phyloP scores from a whole-genome alignment of 2,329 filamentous ascomycete genomes.

The Hansfordia pulvinata region DNA sequence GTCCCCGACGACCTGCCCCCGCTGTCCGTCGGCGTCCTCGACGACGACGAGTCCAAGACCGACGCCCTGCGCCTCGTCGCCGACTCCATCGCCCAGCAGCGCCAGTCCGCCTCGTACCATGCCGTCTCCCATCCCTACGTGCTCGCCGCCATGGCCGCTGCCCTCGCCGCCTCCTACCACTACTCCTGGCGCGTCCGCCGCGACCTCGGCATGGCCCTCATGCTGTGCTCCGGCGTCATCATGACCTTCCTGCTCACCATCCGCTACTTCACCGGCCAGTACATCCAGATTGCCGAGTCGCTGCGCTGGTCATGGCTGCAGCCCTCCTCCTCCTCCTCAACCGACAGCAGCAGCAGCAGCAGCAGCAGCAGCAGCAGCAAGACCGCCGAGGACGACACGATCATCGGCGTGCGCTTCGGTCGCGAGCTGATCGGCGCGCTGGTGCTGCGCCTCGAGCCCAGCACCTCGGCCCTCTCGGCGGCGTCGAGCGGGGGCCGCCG shows the following conservation, averaged over 20 bases:
- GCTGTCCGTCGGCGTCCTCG: conserved; percentile 46
- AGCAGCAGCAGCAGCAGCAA: conserved; percentile 9
- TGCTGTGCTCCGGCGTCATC: conserved; percentile 44
- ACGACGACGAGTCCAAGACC: conserved; percentile 43
- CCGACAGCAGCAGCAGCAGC: conserved; percentile 20
- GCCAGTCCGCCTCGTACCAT: conserved; percentile 48
- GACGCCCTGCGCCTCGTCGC: conserved; percentile 61
- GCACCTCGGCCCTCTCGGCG: conserved; percentile 5
- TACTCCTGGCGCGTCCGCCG: conserved; percentile 27
- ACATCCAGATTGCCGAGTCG: conserved; percentile 47
- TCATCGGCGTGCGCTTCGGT: conserved; percentile 56
- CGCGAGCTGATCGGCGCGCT: conserved; percentile 57
- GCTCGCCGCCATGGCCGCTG: conserved; percentile 29
- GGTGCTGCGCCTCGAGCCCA: conserved; percentile 50
- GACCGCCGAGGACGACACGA: conserved; percentile 34
- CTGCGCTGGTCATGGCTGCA: conserved; percentile 50
- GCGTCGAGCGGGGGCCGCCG: conserved; percentile 2
- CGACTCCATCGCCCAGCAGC: conserved; percentile 73
- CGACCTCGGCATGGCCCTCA: conserved; percentile 41
- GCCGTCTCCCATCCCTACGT: conserved; percentile 50
- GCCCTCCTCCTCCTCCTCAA: conserved; percentile 13
- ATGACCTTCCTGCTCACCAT: conserved; percentile 51
- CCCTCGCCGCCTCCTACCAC: conserved; percentile 30
- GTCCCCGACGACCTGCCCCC: conserved; percentile 43
- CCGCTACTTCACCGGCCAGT: conserved; percentile 45